Percentiles rank a stretch among this genome's conserved stretches.
These are phyloP conservation scores for Liriodendron chinense DNA, from an alignment of 164 flowering plant genomes.

Conservation along the genomic window DNA sequence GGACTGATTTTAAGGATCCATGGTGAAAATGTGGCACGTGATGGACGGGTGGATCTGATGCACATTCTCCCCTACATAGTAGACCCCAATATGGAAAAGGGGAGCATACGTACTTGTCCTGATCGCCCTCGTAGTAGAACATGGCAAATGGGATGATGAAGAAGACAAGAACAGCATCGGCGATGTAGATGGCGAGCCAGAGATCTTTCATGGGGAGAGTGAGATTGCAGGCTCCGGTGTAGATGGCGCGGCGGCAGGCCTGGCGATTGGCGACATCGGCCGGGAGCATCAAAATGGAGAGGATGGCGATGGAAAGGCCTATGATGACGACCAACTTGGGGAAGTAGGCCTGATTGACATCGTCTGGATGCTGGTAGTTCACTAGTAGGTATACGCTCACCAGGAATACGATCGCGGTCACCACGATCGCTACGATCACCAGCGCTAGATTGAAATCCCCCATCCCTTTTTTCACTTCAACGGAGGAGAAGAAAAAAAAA, in stretches of 20 bases:
- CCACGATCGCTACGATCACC: conserved; percentile 84
- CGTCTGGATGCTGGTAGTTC: conserved; percentile 96
- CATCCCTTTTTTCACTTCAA: conserved; percentile 34
- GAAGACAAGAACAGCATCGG: conserved; percentile 89
- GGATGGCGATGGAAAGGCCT: conserved; percentile 81
- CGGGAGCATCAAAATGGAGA: conserved; percentile 95
- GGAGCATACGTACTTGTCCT: conserved; percentile 66
- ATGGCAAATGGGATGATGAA: conserved; percentile 94
- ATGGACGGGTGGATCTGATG: too few species aligned
- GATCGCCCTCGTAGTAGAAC: conserved; percentile 98
- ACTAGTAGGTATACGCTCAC: conserved; percentile 92
- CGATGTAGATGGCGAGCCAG: conserved; percentile 87
- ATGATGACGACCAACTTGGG: conserved; percentile 95
- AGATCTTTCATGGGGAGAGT: conserved; percentile 96
- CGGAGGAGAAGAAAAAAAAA: too few species aligned
- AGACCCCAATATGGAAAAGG: not conserved
- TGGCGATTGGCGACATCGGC: conserved; percentile 98
- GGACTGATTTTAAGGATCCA: too few species aligned
- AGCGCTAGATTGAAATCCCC: conserved; percentile 97
- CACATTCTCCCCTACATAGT: not conserved
- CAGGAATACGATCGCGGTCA: conserved; percentile 71
- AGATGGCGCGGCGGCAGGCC: conserved; percentile 85
- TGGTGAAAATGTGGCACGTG: too few species aligned
- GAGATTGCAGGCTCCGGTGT: conserved; percentile 89
- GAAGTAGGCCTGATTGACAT: conserved; percentile 88